Evolutionary conservation across 768 basidiomycete genomes (phyloP), one percentile per base, ranked within the genome.

Genomic region (Mycena floridula): DNA sequence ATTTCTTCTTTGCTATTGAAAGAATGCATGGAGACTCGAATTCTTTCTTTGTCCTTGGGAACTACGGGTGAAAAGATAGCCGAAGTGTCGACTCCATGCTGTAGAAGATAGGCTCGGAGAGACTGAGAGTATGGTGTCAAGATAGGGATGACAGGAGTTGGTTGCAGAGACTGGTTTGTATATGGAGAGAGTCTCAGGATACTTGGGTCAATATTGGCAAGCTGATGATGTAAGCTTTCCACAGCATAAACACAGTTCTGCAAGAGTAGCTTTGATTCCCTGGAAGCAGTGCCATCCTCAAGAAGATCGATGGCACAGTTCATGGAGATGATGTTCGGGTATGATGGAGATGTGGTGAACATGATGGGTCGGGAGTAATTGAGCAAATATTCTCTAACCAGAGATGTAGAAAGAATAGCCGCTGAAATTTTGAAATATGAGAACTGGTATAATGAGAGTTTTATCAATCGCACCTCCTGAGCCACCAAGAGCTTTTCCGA

Each of bases 281-380:
- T 23, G 68, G 32, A 13, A 35, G 32, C 32, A 35, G 32, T 67
- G 13, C 70, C 70, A n/a, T 71, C 60, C 46, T 77, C 69, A 12
- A 85, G 61, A 46, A 79, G 49, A 53, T 81, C 80, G 50, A 82
- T 74, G 1, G 75, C 72, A 48, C 74, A 76, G 24, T 71, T 63
- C 9, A 77, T 61, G 0, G 77, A 71, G 15, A 81, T 57, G 16
- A 82, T 60, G 54, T 70, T 79, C n/a, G 74, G 65, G 43, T 75
- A 69, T 21, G 73, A 68, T 44, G 79, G 65, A 2, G 80, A 68
- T 1, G 85, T 87, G 0, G 82, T 85, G 36, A 44, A 87, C 42
- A 87, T 76, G 22, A 86, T 64, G 3, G 82, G 74, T 36, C 84
- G 67, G 2, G 82, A 79, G 58, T 83, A 85, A 55, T 86, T 87